Base-by-base conservation (phyloP, 495 filamentous ascomycete genomes). In the Penicillium daleae region DNA sequence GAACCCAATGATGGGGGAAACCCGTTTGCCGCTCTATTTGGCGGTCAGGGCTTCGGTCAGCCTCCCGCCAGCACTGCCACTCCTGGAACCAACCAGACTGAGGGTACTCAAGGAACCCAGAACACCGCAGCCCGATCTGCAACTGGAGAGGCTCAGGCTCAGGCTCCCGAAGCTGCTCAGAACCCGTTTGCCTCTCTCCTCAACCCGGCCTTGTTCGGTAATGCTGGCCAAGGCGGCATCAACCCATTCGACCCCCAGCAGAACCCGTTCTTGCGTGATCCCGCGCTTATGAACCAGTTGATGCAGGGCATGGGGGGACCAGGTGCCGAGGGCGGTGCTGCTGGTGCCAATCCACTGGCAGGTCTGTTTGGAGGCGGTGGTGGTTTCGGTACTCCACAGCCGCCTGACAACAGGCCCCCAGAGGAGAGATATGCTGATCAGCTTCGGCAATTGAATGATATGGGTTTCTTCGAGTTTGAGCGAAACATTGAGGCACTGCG, bases 381-480 rank as follows among this genome's bases (percentile, higher is more conserved):
- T 40, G 76, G 75, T 5, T 75, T 77, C 31, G 74, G 77, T n/a
- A 69, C 71, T 12, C 59, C 66, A 17, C 77, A 83, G 6, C 87
- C 91, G 7, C 69, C 80, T 6, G 96, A 98, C 74, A 94, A 82
- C 69, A 83, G 93, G 61, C 92, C 95, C 19, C 95, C 94, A 0
- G 96, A 98, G 81, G 96, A 97, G 71, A 81, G 91, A 64, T 99
- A 96, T 64, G 92, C 89, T 7, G 87, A 90, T 15, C 96, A 99
- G 71, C 79, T 99, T 51, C 83, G 92, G 50, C 94, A 97, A 72
- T 78, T 99, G 64, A 98, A 99, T 72, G 95, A 98, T 57, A 99
- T 99, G 96, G 96, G 96, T 5, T 98, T 99, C 74, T 96, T 87
- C 71, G 95, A 99, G 66, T 98, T 98, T 70, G 93, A 98, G 58